A percentile compares a stretch with the other conserved stretches of the same genome.
Conservation (phyloP, 2,329 filamentous ascomycete species). For the Aspergillus udagawae region DNA sequence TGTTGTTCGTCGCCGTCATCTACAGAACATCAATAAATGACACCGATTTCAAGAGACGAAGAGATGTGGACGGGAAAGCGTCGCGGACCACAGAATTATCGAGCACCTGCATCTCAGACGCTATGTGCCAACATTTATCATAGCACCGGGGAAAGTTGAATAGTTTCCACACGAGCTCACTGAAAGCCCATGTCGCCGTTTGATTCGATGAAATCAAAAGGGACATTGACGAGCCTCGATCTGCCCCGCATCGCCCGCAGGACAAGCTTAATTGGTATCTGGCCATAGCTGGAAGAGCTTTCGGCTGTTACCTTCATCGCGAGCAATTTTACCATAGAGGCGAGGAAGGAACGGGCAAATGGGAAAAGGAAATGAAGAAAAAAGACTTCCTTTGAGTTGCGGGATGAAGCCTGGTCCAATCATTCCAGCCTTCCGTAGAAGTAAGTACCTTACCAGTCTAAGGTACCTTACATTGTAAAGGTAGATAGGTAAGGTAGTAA, state of each 20-base stretch:
- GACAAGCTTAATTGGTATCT: constrained; percentile 17
- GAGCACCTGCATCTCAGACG: constrained; percentile 17
- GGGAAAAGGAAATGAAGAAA: background rate
- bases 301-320: background rate
- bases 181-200: constrained; percentile 4
- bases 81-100: background rate
- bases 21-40: constrained; percentile 9
- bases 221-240: constrained; percentile 16
- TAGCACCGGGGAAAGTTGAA: constrained; percentile 12
- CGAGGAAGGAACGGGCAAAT: background rate
- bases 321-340: background rate
- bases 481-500: background rate
- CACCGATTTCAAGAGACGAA: constrained; percentile 17
- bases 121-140: constrained; percentile 3
- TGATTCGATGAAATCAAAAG: constrained; percentile 9
- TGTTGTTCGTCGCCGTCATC: constrained; percentile 9
- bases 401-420: constrained; percentile 2
- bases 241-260: constrained; percentile 19
- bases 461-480: background rate
- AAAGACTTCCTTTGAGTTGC: background rate
- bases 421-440: constrained; percentile 1
- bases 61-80: constrained; percentile 1
- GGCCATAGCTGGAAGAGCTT: constrained; percentile 6
- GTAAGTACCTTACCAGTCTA: background rate
- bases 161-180: constrained; percentile 10